phyloP scores from a whole-genome alignment of 169 alveolate genomes.

The Plasmodium yoelii region DNA sequence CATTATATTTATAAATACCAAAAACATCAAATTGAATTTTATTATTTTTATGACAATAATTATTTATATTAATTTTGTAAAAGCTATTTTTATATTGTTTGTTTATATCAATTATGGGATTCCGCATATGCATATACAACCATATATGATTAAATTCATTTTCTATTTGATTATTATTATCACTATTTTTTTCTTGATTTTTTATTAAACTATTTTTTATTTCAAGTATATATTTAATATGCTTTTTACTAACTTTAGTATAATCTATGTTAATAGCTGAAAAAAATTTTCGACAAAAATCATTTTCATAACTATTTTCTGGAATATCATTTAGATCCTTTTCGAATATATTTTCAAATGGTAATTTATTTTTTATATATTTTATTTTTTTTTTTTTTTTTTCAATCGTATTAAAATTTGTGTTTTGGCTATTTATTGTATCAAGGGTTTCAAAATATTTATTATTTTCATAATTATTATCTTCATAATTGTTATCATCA shows the following conservation, averaged over 20 bases:
- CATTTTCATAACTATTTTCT: not conserved
- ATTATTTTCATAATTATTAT: too few species aligned
- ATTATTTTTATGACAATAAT: conserved; percentile 15
- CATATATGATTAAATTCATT: conserved; percentile 14
- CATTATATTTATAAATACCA: conserved; percentile 25
- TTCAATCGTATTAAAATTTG: too few species aligned
- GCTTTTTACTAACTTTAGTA: not conserved
- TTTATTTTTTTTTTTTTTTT: too few species aligned
- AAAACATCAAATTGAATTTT: conserved; percentile 34
- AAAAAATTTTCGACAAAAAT: too few species aligned
- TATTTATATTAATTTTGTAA: conserved; percentile 36
- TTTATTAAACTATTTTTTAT: not conserved
- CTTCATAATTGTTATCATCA: too few species aligned
- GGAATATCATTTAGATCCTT: not conserved
- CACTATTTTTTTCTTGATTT: not conserved
- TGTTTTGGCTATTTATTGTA: too few species aligned
- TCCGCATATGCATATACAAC: conserved; percentile 42
- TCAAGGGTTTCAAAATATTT: too few species aligned
- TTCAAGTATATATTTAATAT: not conserved
- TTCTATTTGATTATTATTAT: conserved; percentile 10
- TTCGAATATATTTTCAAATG: not conserved
- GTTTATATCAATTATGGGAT: conserved; percentile 33
- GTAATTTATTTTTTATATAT: too few species aligned
- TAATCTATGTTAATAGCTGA: not conserved
- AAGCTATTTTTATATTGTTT: conserved; percentile 15